Evolutionary conservation across 179 eudicot species (phyloP), one percentile per base, ranked within the genome.

Genomic region (Actinidia chinensis): DNA sequence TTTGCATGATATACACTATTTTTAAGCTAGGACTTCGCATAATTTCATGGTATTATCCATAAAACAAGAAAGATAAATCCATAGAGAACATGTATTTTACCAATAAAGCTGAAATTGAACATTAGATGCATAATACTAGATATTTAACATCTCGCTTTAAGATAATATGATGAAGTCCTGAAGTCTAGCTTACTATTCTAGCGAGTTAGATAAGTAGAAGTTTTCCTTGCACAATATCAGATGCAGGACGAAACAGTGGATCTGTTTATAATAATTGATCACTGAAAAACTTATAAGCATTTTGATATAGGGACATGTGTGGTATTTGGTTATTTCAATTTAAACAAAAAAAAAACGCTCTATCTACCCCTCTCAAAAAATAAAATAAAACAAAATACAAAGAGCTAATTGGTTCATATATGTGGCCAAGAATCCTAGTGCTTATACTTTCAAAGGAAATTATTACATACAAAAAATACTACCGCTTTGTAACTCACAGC

Each of bases 21-120:
- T 75, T 47, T 48, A 40, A 28, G 61, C 60, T 33, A 65, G 71
- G 48, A 43, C 58, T 65, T 61, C n/a, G 51, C 66, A 22, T 42
- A 40, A 33, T 65, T 33, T 51, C 22, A 66, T 14, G 17, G 22
- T 13, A 44, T n/a, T n/a, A 50, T 42, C 44, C 47, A 20, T 42
- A 25, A 70, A 3, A 15, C 43, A 23, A 23, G 15, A 8, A 43
- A 1, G 33, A 25, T 22, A 23, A 14, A 58, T 68, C 42, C 13
- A 25, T 12, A 25, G 25, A 14, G 69, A 36, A 14, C n/a, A 28
- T 12, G 20, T 14, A 65, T 28, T n/a, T 22, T 22, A 14, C 69
- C 33, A 14, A 33, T 18, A 65, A 36, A 65, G 44, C n/a, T 65
- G 46, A 65, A 9, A 55, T 55, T 55, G 60, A 55, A 7, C 51